Evolutionary conservation across 2,329 filamentous ascomycete species (phyloP).

Genomic region (Epichloe bromicola): DNA sequence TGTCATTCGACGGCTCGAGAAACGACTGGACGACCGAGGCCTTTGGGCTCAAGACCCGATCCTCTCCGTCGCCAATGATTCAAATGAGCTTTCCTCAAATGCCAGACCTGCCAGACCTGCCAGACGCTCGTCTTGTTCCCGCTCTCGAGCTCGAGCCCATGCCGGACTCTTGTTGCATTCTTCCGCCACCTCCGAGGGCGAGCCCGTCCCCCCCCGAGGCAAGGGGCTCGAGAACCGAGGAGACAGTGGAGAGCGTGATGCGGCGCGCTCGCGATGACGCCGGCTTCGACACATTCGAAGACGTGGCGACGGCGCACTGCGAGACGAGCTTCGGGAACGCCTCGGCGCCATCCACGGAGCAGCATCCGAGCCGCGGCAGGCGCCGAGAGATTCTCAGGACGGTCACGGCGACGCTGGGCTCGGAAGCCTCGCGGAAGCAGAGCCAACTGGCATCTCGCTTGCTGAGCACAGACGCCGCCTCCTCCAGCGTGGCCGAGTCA

Average conservation of each 20-base stretch:
- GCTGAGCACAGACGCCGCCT: constrained; percentile 5
- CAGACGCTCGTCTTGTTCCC: not conserved
- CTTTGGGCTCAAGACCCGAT: constrained; percentile 5
- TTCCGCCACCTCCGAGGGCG: not conserved
- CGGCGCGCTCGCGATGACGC: constrained; percentile 10
- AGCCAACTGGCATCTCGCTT: constrained; percentile 8
- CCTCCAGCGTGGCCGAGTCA: constrained; percentile 3
- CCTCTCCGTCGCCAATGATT: constrained; percentile 3
- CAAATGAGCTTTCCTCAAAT: constrained; percentile 4
- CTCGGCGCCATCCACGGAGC: constrained; percentile 13
- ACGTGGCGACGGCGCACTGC: constrained; percentile 16
- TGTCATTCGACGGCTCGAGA: constrained; percentile 9
- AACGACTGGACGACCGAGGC: constrained; percentile 11
- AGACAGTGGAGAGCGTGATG: constrained; percentile 13
- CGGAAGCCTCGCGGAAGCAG: constrained; percentile 6
- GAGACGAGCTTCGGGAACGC: constrained; percentile 9
- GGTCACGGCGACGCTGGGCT: constrained; percentile 10
- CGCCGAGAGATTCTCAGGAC: constrained; percentile 16
- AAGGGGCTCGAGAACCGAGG: constrained; percentile 6
- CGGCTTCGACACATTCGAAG: constrained; percentile 16
- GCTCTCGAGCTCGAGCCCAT: not conserved
- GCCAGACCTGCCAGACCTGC: not conserved
- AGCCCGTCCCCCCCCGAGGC: not conserved
- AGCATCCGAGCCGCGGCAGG: constrained; percentile 14
- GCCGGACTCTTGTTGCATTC: not conserved